Conservation (phyloP, 1,139 yeast genomes). For the Hanseniaspora uvarum region DNA sequence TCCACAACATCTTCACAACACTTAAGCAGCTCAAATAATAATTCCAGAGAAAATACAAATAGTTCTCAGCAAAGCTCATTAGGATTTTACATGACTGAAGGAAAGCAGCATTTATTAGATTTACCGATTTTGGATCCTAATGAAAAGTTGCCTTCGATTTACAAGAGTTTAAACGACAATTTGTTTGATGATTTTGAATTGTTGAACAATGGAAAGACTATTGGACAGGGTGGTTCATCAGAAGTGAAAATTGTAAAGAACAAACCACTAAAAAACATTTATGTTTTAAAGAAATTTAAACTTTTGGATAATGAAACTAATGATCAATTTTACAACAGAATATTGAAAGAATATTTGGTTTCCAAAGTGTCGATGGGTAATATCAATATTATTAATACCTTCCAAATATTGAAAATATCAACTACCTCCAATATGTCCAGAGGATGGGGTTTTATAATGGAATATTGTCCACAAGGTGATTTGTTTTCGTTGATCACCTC, state of each 20-base stretch:
- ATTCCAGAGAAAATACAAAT: slow-evolving; percentile 19
- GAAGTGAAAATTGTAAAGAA: slow-evolving; percentile 48
- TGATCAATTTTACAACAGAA: slow-evolving; percentile 55
- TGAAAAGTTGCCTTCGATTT: slow-evolving; percentile 47
- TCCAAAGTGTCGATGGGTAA: slow-evolving; percentile 43
- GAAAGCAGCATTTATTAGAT: slow-evolving; percentile 40
- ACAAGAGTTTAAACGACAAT: slow-evolving; percentile 43
- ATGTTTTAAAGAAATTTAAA: slow-evolving; percentile 59
- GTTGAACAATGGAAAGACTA: slow-evolving; percentile 33
- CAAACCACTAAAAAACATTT: slow-evolving; percentile 32
- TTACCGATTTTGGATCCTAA: slow-evolving; percentile 65
- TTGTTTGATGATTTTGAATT: slow-evolving; percentile 52
- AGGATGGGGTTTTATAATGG: slow-evolving; percentile 72
- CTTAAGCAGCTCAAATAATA: slow-evolving; percentile 13
- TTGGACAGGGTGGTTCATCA: slow-evolving; percentile 68
- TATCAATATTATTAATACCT: slow-evolving; percentile 51
- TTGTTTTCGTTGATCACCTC: slow-evolving; percentile 50
- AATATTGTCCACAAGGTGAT: slow-evolving; percentile 61
- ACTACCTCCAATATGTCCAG: slow-evolving; percentile 45
- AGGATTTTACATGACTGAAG: slow-evolving; percentile 29
- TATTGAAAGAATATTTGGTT: slow-evolving; percentile 52
- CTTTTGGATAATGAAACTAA: slow-evolving; percentile 52
- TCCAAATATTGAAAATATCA: slow-evolving; percentile 49
- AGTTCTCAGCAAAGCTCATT: slow-evolving; percentile 10
- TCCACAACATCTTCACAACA: slow-evolving; percentile 3